These are phyloP conservation scores for Crepidotus variabilis DNA, from an alignment of 768 basidiomycete species.

Conservation along the genomic window DNA sequence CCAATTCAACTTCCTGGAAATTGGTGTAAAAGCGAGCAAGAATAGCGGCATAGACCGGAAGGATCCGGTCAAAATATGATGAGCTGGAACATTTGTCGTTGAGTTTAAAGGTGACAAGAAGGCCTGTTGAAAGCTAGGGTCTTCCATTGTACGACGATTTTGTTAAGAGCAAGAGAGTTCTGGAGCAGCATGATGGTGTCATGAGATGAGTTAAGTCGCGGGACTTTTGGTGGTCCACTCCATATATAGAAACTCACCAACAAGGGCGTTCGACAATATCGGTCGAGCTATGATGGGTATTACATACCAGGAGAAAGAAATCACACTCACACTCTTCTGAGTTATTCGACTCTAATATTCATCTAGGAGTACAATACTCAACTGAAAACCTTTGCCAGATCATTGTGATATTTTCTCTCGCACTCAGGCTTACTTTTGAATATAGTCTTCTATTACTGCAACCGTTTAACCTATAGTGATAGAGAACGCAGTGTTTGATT, in stretches of 20 bases:
- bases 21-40: slow-evolving; percentile 45
- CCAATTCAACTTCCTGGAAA: slow-evolving; percentile 32
- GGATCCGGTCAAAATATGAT: slow-evolving; percentile 44
- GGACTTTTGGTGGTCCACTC: not conserved
- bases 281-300: too few relatives aligned
- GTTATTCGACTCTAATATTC: slow-evolving; percentile 44
- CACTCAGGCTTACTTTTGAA: too few relatives aligned
- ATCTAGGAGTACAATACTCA: too few relatives aligned
- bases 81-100: not conserved
- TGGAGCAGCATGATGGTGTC: not conserved
- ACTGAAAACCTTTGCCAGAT: too few relatives aligned
- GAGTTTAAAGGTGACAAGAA: slow-evolving; percentile 1
- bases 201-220: not conserved
- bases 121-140: not conserved
- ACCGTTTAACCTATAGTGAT: too few relatives aligned
- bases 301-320: slow-evolving; percentile 23
- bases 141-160: not conserved
- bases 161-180: not conserved
- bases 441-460: too few relatives aligned
- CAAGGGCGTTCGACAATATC: not conserved
- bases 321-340: slow-evolving; percentile 62
- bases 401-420: too few relatives aligned
- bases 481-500: too few relatives aligned
- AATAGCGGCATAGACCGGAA: slow-evolving; percentile 50
- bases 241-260: not conserved